Conservation (phyloP, 1,139 yeast species). For the Keqinozyma sinolaborantium region DNA sequence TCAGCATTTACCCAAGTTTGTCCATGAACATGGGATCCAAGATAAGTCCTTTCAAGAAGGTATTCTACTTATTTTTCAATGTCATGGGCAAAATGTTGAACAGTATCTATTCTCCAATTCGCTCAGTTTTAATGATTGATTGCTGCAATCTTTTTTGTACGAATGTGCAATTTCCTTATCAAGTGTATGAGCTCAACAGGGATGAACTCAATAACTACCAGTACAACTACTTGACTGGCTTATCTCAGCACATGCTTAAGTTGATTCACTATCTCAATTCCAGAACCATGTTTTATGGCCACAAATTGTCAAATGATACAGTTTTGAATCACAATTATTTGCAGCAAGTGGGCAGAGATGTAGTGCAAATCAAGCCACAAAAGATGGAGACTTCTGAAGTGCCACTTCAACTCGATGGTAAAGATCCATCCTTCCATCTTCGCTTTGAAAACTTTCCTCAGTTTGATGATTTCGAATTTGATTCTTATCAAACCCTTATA, state of each 20-base stretch:
- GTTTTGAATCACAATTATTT: conserved; percentile 20
- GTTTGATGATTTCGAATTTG: conserved; percentile 16
- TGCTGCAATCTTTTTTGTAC: conserved; percentile 30
- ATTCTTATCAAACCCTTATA: conserved; percentile 7
- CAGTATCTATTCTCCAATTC: conserved; percentile 30
- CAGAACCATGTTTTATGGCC: conserved; percentile 23
- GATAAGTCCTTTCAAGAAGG: conserved; percentile 27
- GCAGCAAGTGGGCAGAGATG: conserved; percentile 13
- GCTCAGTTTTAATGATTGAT: conserved; percentile 34
- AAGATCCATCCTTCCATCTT: conserved; percentile 12
- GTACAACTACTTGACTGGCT: conserved; percentile 13
- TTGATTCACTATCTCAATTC: conserved; percentile 27
- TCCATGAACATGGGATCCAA: conserved; percentile 25
- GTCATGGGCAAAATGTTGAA: conserved; percentile 33
- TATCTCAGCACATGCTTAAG: conserved; percentile 20
- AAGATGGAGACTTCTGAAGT: conserved; percentile 21
- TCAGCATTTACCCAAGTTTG: conserved; percentile 32
- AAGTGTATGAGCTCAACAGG: conserved; percentile 17
- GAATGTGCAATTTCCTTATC: conserved; percentile 24
- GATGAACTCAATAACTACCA: conserved; percentile 16
- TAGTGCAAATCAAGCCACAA: conserved; percentile 17
- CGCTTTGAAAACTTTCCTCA: conserved; percentile 20
- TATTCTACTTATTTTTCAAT: conserved; percentile 30
- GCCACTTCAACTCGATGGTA: conserved; percentile 10
- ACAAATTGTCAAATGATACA: conserved; percentile 17